A percentile compares a stretch with the other conserved stretches of the same genome.
Evolutionary conservation across 2,329 filamentous ascomycete genomes (phyloP).

Genomic region (Paracorniculantispora psalliotae): DNA sequence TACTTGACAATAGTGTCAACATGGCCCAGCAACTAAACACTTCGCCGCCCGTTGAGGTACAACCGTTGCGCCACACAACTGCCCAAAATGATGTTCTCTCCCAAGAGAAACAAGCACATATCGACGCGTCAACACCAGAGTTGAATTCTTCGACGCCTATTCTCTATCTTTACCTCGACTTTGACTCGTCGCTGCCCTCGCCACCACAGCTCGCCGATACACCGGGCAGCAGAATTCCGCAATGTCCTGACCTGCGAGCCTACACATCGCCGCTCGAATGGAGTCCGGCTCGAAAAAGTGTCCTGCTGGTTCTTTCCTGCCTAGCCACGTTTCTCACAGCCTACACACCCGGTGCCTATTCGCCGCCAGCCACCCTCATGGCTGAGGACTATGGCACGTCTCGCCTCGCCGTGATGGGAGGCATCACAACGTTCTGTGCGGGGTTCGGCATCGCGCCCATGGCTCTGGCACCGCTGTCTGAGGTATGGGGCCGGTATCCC

Average conservation of each 20-base stretch:
- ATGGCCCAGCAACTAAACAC: neutral
- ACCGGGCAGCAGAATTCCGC: conserved; percentile 39
- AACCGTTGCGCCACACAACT: neutral
- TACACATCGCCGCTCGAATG: conserved; percentile 71
- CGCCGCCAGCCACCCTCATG: conserved; percentile 63
- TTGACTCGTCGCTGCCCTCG: conserved; percentile 33
- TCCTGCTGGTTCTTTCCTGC: conserved; percentile 70
- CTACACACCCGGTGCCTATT: conserved; percentile 77
- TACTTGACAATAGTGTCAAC: neutral
- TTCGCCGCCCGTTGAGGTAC: neutral
- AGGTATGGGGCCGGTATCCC: conserved; percentile 80
- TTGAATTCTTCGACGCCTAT: conserved; percentile 25
- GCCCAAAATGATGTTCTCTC: neutral
- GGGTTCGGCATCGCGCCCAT: conserved; percentile 83
- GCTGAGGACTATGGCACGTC: conserved; percentile 60
- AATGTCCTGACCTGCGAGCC: conserved; percentile 58
- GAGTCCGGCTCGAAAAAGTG: conserved; percentile 62
- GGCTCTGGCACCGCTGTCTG: conserved; percentile 80
- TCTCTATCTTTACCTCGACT: conserved; percentile 37
- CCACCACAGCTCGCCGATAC: conserved; percentile 19
- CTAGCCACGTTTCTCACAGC: conserved; percentile 71
- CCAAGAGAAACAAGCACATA: neutral
- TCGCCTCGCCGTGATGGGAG: conserved; percentile 60
- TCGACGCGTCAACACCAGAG: neutral
- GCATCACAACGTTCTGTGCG: conserved; percentile 75